Evolutionary conservation across 768 basidiomycete species (phyloP).

Genomic region (Hypholoma sublateritium): DNA sequence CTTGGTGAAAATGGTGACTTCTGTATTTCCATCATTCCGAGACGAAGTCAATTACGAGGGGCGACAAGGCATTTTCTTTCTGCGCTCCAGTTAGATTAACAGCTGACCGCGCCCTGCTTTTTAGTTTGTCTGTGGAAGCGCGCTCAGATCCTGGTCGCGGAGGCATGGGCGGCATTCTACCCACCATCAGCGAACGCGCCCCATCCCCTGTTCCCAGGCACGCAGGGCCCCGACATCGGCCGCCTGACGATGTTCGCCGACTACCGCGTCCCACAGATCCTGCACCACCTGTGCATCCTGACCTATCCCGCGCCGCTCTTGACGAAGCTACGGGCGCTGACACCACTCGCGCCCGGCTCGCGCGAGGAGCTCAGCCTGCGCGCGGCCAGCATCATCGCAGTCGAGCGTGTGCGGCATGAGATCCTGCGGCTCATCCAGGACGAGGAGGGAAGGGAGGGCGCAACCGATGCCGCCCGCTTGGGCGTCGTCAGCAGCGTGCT

Average conservation of each 20-base stretch:
- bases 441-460: constrained; percentile 21
- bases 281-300: constrained; percentile 80
- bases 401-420: constrained; percentile 68
- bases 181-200: constrained; percentile 42
- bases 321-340: constrained; percentile 44
- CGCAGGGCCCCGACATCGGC: constrained; percentile 56
- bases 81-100: not conserved
- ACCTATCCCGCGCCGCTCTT: constrained; percentile 65
- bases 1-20: constrained; percentile 68
- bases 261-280: constrained; percentile 88
- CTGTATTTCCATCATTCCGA: constrained; percentile 73
- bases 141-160: constrained; percentile 88
- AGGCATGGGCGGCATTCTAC: constrained; percentile 91
- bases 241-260: constrained; percentile 93
- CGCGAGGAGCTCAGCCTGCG: constrained; percentile 77
- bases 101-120: not conserved
- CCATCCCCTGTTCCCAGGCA: constrained; percentile 75
- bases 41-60: constrained; percentile 65
- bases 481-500: constrained; percentile 68
- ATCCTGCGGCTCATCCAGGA: constrained; percentile 42
- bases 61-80: constrained; percentile 48
- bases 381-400: constrained; percentile 77
- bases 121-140: constrained; percentile 87
- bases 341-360: constrained; percentile 52
- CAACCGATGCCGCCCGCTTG: constrained; percentile 20